Evolutionary conservation across 257 asterid genomes (phyloP).

Genomic region (Nicotiana attenuata): DNA sequence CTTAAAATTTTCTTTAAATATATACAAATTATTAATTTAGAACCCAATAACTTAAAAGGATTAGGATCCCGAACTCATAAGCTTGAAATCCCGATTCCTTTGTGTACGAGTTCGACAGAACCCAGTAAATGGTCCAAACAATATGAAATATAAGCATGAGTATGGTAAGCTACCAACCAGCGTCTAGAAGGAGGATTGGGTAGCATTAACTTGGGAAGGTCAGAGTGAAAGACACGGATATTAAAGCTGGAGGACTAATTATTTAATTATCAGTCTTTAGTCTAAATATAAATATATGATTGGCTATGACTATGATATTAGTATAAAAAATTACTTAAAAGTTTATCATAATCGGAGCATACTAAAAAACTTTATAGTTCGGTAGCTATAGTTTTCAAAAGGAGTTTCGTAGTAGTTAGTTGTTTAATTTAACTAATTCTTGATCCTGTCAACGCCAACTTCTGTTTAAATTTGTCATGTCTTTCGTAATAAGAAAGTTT

Average conservation of each 20-base stretch:
- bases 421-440: background rate
- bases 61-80: too few relatives aligned
- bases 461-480: background rate
- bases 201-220: background rate
- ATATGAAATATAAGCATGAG: too few relatives aligned
- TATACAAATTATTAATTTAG: too few relatives aligned
- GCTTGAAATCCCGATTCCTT: too few relatives aligned
- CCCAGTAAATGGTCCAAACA: too few relatives aligned
- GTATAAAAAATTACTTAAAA: background rate
- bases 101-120: too few relatives aligned
- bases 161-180: background rate
- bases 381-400: background rate
- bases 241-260: background rate
- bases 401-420: background rate
- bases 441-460: background rate
- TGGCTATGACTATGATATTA: background rate
- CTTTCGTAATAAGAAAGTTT: too few relatives aligned
- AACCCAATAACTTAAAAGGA: too few relatives aligned
- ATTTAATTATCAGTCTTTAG: background rate
- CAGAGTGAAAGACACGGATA: slow-evolving; percentile 21
- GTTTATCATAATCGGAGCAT: background rate
- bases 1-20: too few relatives aligned
- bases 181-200: background rate
- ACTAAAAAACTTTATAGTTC: background rate
- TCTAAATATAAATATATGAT: background rate